Evolutionary conservation across 2,329 filamentous ascomycete species (phyloP).

Genomic region (Pseudogymnoascus sp.): DNA sequence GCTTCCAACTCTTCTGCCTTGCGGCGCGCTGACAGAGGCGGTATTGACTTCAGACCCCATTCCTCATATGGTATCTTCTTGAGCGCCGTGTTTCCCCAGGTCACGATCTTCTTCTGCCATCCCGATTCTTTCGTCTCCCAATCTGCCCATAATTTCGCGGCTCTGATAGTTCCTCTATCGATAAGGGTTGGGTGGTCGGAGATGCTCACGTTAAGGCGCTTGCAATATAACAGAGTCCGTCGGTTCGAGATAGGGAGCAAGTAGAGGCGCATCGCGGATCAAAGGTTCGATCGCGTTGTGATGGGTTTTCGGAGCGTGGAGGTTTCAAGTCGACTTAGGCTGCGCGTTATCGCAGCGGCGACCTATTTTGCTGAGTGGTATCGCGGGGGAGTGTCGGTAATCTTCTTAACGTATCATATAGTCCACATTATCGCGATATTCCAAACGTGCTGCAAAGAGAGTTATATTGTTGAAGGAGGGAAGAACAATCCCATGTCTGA

Average conservation of each 20-base stretch:
- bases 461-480: background rate
- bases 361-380: background rate
- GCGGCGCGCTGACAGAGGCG: constrained; percentile 63
- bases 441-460: background rate
- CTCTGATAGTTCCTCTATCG: constrained; percentile 64
- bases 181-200: constrained; percentile 46
- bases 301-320: background rate
- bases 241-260: constrained; percentile 88
- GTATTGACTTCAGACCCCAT: constrained; percentile 95
- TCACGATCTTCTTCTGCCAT: constrained; percentile 83
- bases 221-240: constrained; percentile 86
- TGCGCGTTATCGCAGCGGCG: background rate
- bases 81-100: constrained; percentile 78
- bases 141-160: constrained; percentile 67
- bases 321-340: background rate
- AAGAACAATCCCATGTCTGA: background rate
- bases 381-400: background rate
- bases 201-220: constrained; percentile 55
- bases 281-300: background rate
- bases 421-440: background rate
- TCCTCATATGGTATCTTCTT: constrained; percentile 90
- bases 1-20: constrained; percentile 56
- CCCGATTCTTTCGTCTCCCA: constrained; percentile 81
- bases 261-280: constrained; percentile 70
- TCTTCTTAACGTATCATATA: background rate